Evolutionary conservation across 78 protist genomes (phyloP), one percentile per base, ranked within the genome.

Genomic region (Ministeria vibrans): DNA sequence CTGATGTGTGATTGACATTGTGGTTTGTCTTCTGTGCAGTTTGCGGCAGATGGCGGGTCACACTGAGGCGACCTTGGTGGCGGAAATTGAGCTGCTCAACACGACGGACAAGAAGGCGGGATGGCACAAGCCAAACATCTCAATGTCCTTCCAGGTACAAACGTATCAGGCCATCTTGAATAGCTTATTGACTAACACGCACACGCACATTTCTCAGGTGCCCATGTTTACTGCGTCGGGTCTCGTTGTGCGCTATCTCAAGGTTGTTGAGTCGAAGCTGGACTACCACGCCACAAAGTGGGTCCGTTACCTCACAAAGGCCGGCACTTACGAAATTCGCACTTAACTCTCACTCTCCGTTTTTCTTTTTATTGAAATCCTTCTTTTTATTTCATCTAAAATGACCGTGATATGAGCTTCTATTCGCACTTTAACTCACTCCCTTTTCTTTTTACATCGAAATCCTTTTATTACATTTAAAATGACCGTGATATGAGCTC

Each of bases 171-270:
- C 38, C 34, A 20, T 51, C 25, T 51, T 7, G 9, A 2, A 3
- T 55, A 9, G 36, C 32, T 5, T 28, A 22, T 15, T 63, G 42
- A 63, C 15, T 18, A 34, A 63, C 32, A 4, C 71, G 36, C 34
- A 5, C 20, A 4, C 11, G 28, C 66, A 11, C 28, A 30, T 43
- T 20, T 4, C 42, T 30, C 85, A 83, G 87, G 98, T 95, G 39
- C 96, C 98, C n/a, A 95, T 96, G 98, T 90, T 92, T 38, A 76
- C 99, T 15, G 92, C 98, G 32, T 91, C 96, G 39, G 99, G 99
- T 20, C 85, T 97, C 84, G 87, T 89, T 49, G 98, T 98, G 27
- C 87, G 96, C 42, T 96, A 92, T 87, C 72, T 96, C 51, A 94
- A 95, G 85, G 90, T 93, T 22, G 0, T 49, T 18, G 91, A 88